These are phyloP conservation scores for Coemansia sp. DNA, from an alignment of 192 early-diverging fungal species.

Conservation along the genomic window DNA sequence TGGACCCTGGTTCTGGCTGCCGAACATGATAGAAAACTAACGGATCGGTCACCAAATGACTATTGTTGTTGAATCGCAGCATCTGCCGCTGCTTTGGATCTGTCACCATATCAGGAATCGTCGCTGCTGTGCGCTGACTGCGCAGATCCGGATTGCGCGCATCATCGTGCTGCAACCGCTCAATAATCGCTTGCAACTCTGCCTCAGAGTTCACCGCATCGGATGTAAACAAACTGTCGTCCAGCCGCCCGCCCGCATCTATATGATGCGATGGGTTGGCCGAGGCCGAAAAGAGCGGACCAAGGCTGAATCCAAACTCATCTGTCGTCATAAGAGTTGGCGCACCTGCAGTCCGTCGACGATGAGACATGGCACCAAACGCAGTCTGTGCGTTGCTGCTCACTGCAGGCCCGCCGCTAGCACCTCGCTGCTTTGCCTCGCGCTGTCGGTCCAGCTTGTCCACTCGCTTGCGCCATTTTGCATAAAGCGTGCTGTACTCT, in stretches of 20 bases:
- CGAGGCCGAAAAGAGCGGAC: conserved; percentile 39
- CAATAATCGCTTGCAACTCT: conserved; percentile 73
- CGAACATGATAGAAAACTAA: conserved; percentile 61
- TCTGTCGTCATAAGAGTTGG: conserved; percentile 12
- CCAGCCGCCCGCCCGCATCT: conserved; percentile 9
- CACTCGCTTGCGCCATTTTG: conserved; percentile 45
- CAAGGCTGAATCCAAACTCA: conserved; percentile 48
- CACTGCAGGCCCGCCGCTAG: conserved; percentile 1
- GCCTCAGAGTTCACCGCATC: conserved; percentile 79
- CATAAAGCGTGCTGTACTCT: conserved; percentile 43
- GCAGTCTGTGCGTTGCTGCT: conserved; percentile 3
- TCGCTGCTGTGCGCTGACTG: conserved; percentile 69
- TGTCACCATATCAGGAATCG: conserved; percentile 71
- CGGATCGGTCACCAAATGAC: conserved; percentile 61
- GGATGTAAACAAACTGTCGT: conserved; percentile 56
- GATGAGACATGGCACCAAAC: conserved; percentile 13
- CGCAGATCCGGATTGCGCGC: conserved; percentile 70
- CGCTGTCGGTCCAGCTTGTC: conserved; percentile 50
- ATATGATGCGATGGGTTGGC: conserved; percentile 14
- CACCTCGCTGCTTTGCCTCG: conserved; percentile 30
- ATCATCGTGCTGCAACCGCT: conserved; percentile 67
- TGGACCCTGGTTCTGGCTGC: conserved; percentile 19
- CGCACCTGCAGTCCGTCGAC: conserved; percentile 13
- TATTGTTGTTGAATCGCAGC: conserved; percentile 61
- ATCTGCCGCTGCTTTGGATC: conserved; percentile 58